These are phyloP conservation scores for Boletus rubropictus DNA, from an alignment of 768 basidiomycete species.

Conservation along the genomic window DNA sequence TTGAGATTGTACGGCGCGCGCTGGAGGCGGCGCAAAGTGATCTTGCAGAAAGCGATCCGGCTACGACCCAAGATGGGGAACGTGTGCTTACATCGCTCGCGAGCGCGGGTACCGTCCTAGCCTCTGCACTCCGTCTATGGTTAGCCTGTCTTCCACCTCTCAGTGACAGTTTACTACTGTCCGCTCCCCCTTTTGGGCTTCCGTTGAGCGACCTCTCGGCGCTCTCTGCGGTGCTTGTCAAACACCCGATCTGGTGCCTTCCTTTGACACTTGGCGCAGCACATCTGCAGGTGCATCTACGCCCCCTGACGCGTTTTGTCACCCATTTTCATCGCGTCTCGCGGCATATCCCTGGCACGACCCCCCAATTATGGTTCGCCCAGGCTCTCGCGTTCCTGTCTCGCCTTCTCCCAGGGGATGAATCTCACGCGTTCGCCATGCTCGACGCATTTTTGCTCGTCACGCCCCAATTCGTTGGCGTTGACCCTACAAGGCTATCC, in stretches of 20 bases:
- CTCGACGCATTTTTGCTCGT: slow-evolving; percentile 23
- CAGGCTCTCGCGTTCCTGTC: slow-evolving; percentile 55
- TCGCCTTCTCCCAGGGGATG: slow-evolving; percentile 68
- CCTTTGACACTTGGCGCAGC: slow-evolving; percentile 2
- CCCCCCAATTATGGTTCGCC: slow-evolving; percentile 58
- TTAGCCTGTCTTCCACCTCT: slow-evolving; percentile 51
- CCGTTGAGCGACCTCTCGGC: slow-evolving; percentile 54
- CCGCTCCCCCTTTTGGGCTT: slow-evolving; percentile 53
- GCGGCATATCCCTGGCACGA: slow-evolving; percentile 47
- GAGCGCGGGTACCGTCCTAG: slow-evolving; percentile 33
- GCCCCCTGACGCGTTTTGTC: slow-evolving; percentile 54
- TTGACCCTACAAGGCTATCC: slow-evolving; percentile 20
- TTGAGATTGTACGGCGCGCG: slow-evolving; percentile 32
- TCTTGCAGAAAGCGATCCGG: slow-evolving; percentile 11
- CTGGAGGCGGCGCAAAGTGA: slow-evolving; percentile 31
- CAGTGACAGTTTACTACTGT: slow-evolving; percentile 32
- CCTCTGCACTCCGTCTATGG: slow-evolving; percentile 56
- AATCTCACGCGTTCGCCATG: slow-evolving; percentile 46
- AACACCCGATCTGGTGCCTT: slow-evolving; percentile 47
- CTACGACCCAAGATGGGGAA: slow-evolving; percentile 1
- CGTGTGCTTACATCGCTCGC: slow-evolving; percentile 29
- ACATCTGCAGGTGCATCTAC: slow-evolving; percentile 20
- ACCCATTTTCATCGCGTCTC: slow-evolving; percentile 54
- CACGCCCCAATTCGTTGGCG: slow-evolving; percentile 14
- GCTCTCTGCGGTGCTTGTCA: slow-evolving; percentile 44